These are phyloP conservation scores for Zygoascus bituminiphila DNA, from an alignment of 805 yeast species.

Conservation along the genomic window DNA sequence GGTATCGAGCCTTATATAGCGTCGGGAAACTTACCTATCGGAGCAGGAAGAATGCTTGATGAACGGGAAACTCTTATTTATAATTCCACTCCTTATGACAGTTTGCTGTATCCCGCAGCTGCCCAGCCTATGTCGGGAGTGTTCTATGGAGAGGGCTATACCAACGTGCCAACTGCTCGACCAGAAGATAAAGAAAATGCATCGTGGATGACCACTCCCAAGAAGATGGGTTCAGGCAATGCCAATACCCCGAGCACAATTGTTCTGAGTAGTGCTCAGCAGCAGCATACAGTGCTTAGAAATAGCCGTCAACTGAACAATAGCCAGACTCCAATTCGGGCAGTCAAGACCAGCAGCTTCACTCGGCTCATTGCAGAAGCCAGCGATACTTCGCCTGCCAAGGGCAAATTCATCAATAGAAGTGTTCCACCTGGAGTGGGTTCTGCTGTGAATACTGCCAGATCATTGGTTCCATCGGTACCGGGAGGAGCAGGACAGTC, in stretches of 20 bases:
- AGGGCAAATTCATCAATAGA: constrained; percentile 21
- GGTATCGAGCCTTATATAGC: constrained; percentile 1
- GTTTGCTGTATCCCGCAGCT: neutral
- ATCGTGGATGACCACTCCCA: neutral
- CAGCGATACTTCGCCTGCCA: constrained; percentile 26
- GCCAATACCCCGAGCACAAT: constrained; percentile 1
- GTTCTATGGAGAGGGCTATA: neutral
- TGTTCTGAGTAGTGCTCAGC: neutral
- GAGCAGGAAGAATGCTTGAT: neutral
- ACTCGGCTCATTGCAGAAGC: constrained; percentile 26
- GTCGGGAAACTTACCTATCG: neutral
- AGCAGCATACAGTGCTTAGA: neutral
- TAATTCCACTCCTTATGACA: constrained; percentile 3
- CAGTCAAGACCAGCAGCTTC: constrained; percentile 17
- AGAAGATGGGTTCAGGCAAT: neutral
- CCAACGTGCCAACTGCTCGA: neutral
- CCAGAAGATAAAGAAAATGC: neutral
- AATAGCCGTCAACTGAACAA: constrained; percentile 1
- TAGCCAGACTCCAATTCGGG: constrained; percentile 27
- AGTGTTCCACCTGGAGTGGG: neutral
- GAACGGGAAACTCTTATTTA: neutral
- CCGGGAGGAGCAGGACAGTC: neutral
- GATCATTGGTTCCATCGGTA: no score
- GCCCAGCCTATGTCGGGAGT: no score
- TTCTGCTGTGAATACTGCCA: neutral